Evolutionary conservation across 2,329 filamentous ascomycete genomes (phyloP), one percentile per base, ranked within the genome.

Genomic region (Diaporthe caulivora): DNA sequence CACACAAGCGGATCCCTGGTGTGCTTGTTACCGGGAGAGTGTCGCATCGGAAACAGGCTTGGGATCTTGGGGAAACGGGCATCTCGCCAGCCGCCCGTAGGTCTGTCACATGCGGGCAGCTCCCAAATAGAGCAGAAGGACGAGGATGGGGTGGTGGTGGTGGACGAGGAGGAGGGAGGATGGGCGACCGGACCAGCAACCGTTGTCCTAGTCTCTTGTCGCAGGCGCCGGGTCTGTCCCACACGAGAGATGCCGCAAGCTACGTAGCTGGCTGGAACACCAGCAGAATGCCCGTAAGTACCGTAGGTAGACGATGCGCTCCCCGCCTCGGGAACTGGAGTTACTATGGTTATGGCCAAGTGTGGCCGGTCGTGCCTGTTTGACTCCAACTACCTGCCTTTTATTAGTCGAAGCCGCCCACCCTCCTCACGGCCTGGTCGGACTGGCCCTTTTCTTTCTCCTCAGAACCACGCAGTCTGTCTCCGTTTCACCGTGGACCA

Each of bases 371-470:
- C 31, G 34, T 71, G 54, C 55, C 55, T 71, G 55, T 53, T 71
- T 42, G 69, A 62, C 69, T 62, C 55, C 44, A 62, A 71, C 44
- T 62, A 31, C 55, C 68, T 34, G 37, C 11, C 55, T 42, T 71
- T 42, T 53, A 71, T 71, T 54, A 71, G 24, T 71, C 69, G 69
- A 53, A 58, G 71, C 71, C 58, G 49, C 53, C 71, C 58, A 68
- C 58, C 70, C 73, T 73, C 55, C 53, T 73, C 54, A 26, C n/a
- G 24, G 65, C 57, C 29, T 62, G 15, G 51, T 69, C 60, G 31
- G 29, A 21, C 29, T 51, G 42, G 8, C 15, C 15, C 44, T 51
- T 37, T 67, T 37, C 60, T 29, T 67, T 53, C 62, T 67, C 62
- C 47, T 40, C 62, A 67, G 29, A 40, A 53, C 17, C 47, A 53